Conservation (phyloP, 1,284 basidiomycete species). For the Microbotryum violaceum region DNA sequence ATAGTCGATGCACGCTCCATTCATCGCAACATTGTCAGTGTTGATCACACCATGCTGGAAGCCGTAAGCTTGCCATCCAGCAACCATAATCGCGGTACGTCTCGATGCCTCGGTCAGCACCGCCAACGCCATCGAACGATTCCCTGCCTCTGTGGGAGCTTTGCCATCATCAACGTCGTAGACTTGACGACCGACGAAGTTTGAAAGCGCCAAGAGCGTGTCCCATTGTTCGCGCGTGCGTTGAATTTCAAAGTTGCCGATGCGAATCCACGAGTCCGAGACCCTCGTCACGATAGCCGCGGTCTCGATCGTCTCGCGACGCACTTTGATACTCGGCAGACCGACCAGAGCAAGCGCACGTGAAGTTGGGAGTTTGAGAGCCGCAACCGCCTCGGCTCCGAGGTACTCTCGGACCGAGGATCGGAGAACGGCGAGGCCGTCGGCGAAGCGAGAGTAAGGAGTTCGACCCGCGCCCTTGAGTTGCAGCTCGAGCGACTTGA, state of each 20-base stretch:
- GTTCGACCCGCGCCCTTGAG: constrained; percentile 91
- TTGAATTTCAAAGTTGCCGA: constrained; percentile 51
- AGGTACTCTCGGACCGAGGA: constrained; percentile 81
- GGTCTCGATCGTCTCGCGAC: constrained; percentile 68
- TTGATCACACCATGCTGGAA: constrained; percentile 35
- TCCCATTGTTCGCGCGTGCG: constrained; percentile 63
- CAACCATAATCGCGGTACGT: constrained; percentile 83
- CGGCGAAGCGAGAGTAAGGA: constrained; percentile 82
- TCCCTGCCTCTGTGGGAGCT: not conserved
- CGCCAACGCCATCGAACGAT: constrained; percentile 40
- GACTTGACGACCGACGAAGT: constrained; percentile 58
- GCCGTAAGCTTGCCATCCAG: constrained; percentile 67
- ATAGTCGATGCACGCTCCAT: constrained; percentile 90
- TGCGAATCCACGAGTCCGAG: constrained; percentile 82
- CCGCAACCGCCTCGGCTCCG: constrained; percentile 64
- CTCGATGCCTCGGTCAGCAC: constrained; percentile 68
- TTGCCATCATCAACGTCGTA: constrained; percentile 35
- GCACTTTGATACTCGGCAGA: constrained; percentile 65
- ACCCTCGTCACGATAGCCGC: constrained; percentile 76
- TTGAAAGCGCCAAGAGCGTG: constrained; percentile 54
- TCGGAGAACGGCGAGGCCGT: constrained; percentile 84
- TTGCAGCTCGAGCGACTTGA: constrained; percentile 56
- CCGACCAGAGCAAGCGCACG: constrained; percentile 74
- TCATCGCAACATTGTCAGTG: constrained; percentile 51
- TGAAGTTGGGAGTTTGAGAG: constrained; percentile 78